Evolutionary conservation across 352 stramenopile genomes (phyloP).

Genomic region (Phytophthora sp.): DNA sequence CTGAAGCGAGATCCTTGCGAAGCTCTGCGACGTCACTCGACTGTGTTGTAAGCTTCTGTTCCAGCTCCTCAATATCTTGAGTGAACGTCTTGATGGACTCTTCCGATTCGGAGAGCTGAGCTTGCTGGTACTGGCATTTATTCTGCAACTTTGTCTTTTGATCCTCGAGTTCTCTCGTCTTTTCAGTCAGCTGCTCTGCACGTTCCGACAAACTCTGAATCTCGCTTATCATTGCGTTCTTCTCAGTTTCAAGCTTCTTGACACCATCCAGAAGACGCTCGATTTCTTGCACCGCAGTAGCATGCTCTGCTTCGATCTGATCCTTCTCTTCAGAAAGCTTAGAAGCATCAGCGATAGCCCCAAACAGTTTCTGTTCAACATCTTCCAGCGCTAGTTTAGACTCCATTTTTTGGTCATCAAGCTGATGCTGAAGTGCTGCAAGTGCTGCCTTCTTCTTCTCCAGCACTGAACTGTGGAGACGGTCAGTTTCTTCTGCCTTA

Average conservation of each 20-base stretch:
- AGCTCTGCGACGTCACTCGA: conserved; percentile 24
- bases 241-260: conserved; percentile 30
- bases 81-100: conserved; percentile 26
- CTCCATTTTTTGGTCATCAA: conserved; percentile 49
- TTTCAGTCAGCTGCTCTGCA: conserved; percentile 16
- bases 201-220: conserved; percentile 24
- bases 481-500: conserved; percentile 26
- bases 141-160: conserved; percentile 29
- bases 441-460: conserved; percentile 36
- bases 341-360: conserved; percentile 19
- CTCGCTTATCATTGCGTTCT: conserved; percentile 26
- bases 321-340: conserved; percentile 30
- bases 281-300: conserved; percentile 21
- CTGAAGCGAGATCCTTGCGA: conserved; percentile 28
- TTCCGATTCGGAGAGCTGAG: conserved; percentile 25
- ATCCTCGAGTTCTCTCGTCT: conserved; percentile 17
- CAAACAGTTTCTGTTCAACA: conserved; percentile 25
- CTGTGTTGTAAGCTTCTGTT: conserved; percentile 25
- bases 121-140: conserved; percentile 27
- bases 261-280: conserved; percentile 17
- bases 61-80: conserved; percentile 22
- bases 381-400: conserved; percentile 23
- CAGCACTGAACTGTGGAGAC: conserved; percentile 23
- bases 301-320: conserved; percentile 21
- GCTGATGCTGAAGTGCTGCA: conserved; percentile 49